Evolutionary conservation across 164 flowering plant species (phyloP), one percentile per base, ranked within the genome.

Genomic region (Vitis labrusca): DNA sequence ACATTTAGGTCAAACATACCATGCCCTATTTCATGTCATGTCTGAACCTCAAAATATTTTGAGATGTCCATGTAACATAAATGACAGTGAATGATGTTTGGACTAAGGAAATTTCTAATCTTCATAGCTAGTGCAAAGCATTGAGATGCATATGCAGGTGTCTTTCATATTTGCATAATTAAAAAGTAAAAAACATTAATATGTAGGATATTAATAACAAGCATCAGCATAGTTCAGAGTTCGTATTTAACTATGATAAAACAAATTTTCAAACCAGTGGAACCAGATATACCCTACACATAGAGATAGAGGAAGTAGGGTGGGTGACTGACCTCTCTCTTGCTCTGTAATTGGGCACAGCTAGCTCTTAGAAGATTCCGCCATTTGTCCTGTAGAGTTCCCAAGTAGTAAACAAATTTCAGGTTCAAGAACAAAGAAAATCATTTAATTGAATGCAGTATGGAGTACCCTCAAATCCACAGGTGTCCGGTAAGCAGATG

Each of bases 321-420:
- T 1, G 8, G 11, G 44, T 55, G 37, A 12, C 71, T 67, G 23
- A 76, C 83, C 80, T 75, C 71, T 69, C 59, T 65, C 64, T 67
- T 70, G 19, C 66, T 78, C 12, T 64, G 60, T 47, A 70, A 68
- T 19, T 66, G 62, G 23, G 65, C 57, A 77, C 60, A 44, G 77
- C 84, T 79, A 49, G 86, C 75, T 71, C 74, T 75, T 15, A 84
- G 30, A 59, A 84, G 85, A 78, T 84, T 84, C 58, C 87, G 72
- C 87, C 87, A 84, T 68, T 84, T 84, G 71, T 84, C 87, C 87
- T 84, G 79, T 51, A 75, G n/a, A 67, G 51, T 12, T 29, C 6
- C 23, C 5, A 2, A 50, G 19, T 16, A 68, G 29, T 16, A 59
- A 75, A 49, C 6, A 51, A 23, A 23, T 72, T 14, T 11, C 48